Evolutionary conservation across 2,329 filamentous ascomycete genomes (phyloP), one percentile per base, ranked within the genome.

Genomic region (Penicillium sp.): DNA sequence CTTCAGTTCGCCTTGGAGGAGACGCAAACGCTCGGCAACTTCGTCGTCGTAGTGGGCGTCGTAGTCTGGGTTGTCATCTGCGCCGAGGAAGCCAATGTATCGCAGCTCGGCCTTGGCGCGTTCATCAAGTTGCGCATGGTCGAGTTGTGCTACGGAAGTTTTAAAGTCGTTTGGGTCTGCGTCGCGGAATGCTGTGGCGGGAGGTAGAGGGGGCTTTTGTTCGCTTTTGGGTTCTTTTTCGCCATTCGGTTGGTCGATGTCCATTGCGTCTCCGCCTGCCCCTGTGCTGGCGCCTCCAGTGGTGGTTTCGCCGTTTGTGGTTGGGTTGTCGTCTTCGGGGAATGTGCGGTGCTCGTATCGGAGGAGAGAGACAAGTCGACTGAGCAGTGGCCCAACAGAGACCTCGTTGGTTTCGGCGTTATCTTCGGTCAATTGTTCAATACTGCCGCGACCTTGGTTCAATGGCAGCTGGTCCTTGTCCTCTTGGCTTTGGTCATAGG

Each of bases 11-110:
- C 83, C 81, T 69, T 99, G 94, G 1, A 99, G 81, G 22, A 91
- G 85, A 10, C 94, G 91, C 21, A 99, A 79, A 18, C 94, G 89
- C 45, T 90, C 92, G 6, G 92, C 90, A 38, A 99, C 89, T 71
- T 97, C 93, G 70, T 99, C 94, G 68, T 99, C 94, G 63, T 87
- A 92, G 71, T 96, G 90, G 0, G 86, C 88, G 65, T 96, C 90
- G 73, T 92, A 97, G 60, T 96, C 89, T 10, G 89, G 87, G 34
- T 81, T 79, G 54, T 82, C 77, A 48, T 90, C 88, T 4, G 82
- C 77, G 0, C 89, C 85, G 14, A 97, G 79, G 65, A 99, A 89
- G 10, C 94, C 94, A 56, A 96, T 90, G 73, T 96, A 90, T 13
- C 89, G 87, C 16, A 99, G 83, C 70, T 99, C 94, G 66, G 92